Evolutionary conservation across 495 filamentous ascomycete species (phyloP), one percentile per base, ranked within the genome.

Genomic region (Cercophora scortea): DNA sequence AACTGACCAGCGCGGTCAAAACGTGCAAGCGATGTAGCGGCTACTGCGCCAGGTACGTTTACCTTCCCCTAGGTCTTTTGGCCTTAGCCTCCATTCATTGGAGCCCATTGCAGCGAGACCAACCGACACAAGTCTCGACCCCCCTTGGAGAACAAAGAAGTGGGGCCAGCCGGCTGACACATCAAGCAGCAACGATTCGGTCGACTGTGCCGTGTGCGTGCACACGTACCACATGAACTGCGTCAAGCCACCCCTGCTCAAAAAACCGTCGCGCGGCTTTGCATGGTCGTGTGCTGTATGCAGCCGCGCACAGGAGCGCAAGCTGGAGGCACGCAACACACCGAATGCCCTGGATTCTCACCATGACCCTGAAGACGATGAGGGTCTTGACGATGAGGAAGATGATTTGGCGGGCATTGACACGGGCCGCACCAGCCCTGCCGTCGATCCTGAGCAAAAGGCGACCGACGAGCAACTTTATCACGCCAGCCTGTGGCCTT

Each of bases 201-300:
- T 99, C 33, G 92, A 97, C 60, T 99, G 93, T 68, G 93, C 94
- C 32, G 88, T 95, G 49, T 99, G 93, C 68, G 80, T 82, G 58
- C 83, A 90, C 61, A 96, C 92, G 8, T 99, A 96, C 72, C 93
- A 99, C 71, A 96, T 99, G 93, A 88, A 87, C 63, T 99, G 93
- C 64, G 94, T 99, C 44, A 87, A 86, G 50, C 93, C 93, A 34
- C 89, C 88, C 38, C 67, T 99, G 52, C 81, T 90, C 39, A 97
- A 96, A 67, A 99, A 99, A 71, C 93, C 93, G 16, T 95, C 93
- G 43, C 85, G 93, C 67, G 93, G 93, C 39, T 99, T 99, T 72
- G 93, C 89, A 8, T 99, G 93, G 93, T 88, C 93, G 13, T 99
- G 93, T 68, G 93, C 88, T 19, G 86, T 93, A 50, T 99, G 93